These are phyloP conservation scores for Mycena polygramma DNA, from an alignment of 768 basidiomycete genomes.

Conservation along the genomic window DNA sequence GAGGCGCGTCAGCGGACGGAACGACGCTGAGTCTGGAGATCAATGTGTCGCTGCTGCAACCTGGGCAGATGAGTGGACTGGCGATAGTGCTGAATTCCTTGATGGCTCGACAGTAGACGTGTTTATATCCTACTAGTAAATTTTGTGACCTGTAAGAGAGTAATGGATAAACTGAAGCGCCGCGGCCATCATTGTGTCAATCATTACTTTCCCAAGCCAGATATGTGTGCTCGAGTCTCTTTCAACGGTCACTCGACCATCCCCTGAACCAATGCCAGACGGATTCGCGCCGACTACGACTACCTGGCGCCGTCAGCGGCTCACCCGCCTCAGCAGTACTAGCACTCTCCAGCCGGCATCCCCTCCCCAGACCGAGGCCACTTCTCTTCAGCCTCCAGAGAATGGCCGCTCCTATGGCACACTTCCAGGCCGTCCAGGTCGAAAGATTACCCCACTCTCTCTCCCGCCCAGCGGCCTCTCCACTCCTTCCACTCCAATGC, in stretches of 20 bases:
- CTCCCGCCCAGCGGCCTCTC: constrained; percentile 54
- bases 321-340: constrained; percentile 66
- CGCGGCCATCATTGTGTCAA: too few species aligned
- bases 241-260: too few species aligned
- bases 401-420: constrained; percentile 69
- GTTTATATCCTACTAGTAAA: too few species aligned
- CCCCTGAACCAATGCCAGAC: constrained; percentile 26
- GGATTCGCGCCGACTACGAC: constrained; percentile 66
- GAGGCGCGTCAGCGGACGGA: constrained; percentile 79
- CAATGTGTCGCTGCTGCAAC: constrained; percentile 79
- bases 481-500: constrained; percentile 50
- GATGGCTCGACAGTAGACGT: constrained; percentile 59
- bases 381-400: constrained; percentile 49
- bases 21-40: constrained; percentile 83
- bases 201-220: too few species aligned
- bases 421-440: constrained; percentile 49
- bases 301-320: constrained; percentile 70
- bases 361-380: constrained; percentile 48
- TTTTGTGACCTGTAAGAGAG: not conserved
- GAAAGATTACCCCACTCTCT: constrained; percentile 46
- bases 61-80: constrained; percentile 82
- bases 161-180: too few species aligned
- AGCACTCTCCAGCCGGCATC: constrained; percentile 37
- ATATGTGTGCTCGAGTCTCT: too few species aligned
- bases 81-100: constrained; percentile 79